These are phyloP conservation scores for Populus deltoides DNA, from an alignment of 345 rosid genomes.

Conservation along the genomic window DNA sequence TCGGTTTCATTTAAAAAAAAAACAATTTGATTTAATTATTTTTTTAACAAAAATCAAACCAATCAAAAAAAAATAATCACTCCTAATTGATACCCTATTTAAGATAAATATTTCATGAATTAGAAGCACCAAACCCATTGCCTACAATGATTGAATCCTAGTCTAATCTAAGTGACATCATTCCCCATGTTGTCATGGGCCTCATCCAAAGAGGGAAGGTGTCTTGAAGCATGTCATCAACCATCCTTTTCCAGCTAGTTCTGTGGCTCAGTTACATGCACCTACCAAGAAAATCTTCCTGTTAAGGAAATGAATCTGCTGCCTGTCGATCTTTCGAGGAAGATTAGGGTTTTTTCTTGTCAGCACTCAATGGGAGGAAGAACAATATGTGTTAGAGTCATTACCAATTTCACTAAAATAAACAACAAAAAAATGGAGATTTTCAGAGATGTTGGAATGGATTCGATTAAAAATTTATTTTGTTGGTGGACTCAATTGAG, in stretches of 20 bases:
- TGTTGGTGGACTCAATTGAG: neutral
- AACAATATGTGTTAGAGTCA: neutral
- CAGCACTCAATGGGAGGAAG: neutral
- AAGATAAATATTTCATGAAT: too few relatives aligned
- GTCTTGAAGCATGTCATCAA: neutral
- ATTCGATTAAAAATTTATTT: too few relatives aligned
- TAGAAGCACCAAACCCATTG: too few relatives aligned
- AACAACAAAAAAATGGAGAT: neutral
- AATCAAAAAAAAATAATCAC: too few relatives aligned
- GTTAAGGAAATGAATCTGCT: neutral
- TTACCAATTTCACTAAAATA: neutral
- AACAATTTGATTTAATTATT: too few relatives aligned
- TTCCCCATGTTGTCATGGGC: too few relatives aligned
- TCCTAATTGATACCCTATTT: too few relatives aligned
- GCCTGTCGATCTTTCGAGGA: neutral
- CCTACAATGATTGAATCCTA: too few relatives aligned
- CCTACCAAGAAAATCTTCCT: neutral
- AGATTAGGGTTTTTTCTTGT: neutral
- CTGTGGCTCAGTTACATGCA: neutral
- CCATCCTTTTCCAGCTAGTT: neutral
- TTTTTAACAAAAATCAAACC: too few relatives aligned
- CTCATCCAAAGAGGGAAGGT: neutral
- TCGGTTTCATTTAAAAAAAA: too few relatives aligned
- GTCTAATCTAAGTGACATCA: too few relatives aligned
- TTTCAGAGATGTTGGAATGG: too few relatives aligned